These are phyloP conservation scores for Pestalotiopsis sp. DNA, from an alignment of 2,329 filamentous ascomycete species.

Conservation along the genomic window DNA sequence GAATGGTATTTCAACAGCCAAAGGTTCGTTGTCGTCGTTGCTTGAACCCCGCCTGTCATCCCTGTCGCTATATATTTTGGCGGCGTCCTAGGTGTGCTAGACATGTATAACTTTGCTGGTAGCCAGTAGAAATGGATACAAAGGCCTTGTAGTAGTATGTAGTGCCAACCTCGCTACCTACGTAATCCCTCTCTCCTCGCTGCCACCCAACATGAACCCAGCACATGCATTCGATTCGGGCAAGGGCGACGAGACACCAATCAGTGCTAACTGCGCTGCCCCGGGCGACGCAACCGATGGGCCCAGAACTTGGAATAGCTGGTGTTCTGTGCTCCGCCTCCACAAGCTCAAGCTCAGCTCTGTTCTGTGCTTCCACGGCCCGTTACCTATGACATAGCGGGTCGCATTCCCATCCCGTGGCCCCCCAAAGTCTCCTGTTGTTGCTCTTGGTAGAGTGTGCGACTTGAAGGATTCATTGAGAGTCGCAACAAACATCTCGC, in stretches of 20 bases:
- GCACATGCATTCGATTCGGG: neutral
- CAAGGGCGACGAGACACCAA: neutral
- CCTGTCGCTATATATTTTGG: neutral
- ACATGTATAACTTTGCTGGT: neutral
- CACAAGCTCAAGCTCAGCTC: neutral
- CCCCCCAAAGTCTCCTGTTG: neutral
- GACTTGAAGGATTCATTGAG: neutral
- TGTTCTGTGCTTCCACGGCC: slow-evolving; percentile 1
- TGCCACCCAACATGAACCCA: neutral
- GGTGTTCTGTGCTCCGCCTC: slow-evolving; percentile 8
- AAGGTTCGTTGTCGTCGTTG: neutral
- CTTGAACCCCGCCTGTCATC: neutral
- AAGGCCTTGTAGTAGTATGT: neutral
- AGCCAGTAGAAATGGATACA: neutral
- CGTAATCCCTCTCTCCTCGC: neutral
- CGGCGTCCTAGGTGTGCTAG: neutral
- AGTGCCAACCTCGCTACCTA: neutral
- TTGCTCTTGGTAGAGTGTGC: neutral
- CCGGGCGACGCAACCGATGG: slow-evolving; percentile 12
- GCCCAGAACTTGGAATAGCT: slow-evolving; percentile 9
- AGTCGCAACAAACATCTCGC: neutral
- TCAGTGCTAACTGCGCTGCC: neutral
- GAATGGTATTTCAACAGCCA: neutral
- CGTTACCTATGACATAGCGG: slow-evolving; percentile 5
- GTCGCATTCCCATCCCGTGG: neutral